Evolutionary conservation across 805 yeast genomes (phyloP), one percentile per base, ranked within the genome.

Genomic region (Phaffomyces opuntiae): DNA sequence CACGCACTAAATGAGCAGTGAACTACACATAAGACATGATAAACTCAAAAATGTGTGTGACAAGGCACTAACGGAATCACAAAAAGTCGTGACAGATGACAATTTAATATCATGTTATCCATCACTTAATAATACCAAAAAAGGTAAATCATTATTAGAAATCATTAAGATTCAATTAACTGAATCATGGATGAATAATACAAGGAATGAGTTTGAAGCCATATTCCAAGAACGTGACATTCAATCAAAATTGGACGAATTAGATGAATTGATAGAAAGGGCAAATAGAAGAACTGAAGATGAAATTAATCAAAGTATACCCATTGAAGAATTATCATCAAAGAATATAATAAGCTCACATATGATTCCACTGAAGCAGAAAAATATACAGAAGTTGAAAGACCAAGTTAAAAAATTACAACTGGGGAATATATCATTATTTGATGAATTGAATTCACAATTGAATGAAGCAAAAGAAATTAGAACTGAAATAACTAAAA

Each of bases 101-200:
- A 75, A 74, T 47, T 55, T 80, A 17, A 59, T 65, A 26, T 52
- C 68, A 13, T 79, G 83, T 53, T 80, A 72, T 53, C 85, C 85
- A 4, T 59, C 66, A 6, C 61, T 78, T 7, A 66, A 77, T 3
- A 44, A 55, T 8, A 56, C 72, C 12, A 62, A 60, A 14, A 68
- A 66, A 12, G 81, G 81, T 1, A 53, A 59, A 14, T 61, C 60
- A 26, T 58, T 70, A 1, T 60, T 80, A 11, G 67, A 70, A 26
- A 66, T 65, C 13, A 80, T 81, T 1, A 60, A 74, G 35, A 58
- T 62, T 5, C 81, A 77, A 49, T 65, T 80, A 9, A 62, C 67
- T 16, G 61, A 65, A 27, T 74, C 72, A 41, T 78, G 81, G 77
- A 65, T 60, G 32, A 49, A 57, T 9, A 69, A 68, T 35, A 61